A percentile compares a stretch with the other conserved stretches of the same genome.
Evolutionary conservation across 1,284 basidiomycete genomes (phyloP).

Genomic region (Jaminaea rosea): DNA sequence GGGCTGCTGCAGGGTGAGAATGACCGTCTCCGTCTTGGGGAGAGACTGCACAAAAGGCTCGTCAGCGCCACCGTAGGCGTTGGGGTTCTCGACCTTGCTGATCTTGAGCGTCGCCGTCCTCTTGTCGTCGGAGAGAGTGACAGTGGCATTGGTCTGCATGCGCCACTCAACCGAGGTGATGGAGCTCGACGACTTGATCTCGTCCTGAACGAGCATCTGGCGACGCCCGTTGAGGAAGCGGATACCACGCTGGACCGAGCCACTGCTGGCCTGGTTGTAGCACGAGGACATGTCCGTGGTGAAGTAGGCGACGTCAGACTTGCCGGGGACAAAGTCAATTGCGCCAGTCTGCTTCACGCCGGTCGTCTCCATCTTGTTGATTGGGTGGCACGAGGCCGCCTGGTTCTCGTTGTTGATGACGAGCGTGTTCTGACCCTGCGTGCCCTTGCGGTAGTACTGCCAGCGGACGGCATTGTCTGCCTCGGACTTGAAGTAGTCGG

Average conservation of each 20-base stretch:
- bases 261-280: constrained; percentile 57
- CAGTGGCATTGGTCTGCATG: constrained; percentile 82
- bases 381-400: constrained; percentile 62
- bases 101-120: constrained; percentile 60
- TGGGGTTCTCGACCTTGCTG: constrained; percentile 53
- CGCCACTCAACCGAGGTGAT: constrained; percentile 65
- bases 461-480: constrained; percentile 23
- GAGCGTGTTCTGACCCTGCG: constrained; percentile 93
- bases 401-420: constrained; percentile 72
- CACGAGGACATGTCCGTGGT: constrained; percentile 68
- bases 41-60: constrained; percentile 16
- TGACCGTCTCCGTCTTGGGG: constrained; percentile 47
- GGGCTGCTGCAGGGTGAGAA: constrained; percentile 53
- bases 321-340: constrained; percentile 54
- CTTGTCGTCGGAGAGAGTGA: constrained; percentile 39
- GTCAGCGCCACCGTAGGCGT: constrained; percentile 47
- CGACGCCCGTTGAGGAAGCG: constrained; percentile 74
- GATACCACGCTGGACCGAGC: constrained; percentile 73
- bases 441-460: constrained; percentile 74
- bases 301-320: constrained; percentile 73
- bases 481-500: constrained; percentile 42
- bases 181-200: constrained; percentile 33
- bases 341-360: constrained; percentile 69
- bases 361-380: constrained; percentile 55
- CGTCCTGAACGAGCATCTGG: constrained; percentile 65